Conservation (phyloP, 768 basidiomycete species). For the Clitopilus hobsonii region DNA sequence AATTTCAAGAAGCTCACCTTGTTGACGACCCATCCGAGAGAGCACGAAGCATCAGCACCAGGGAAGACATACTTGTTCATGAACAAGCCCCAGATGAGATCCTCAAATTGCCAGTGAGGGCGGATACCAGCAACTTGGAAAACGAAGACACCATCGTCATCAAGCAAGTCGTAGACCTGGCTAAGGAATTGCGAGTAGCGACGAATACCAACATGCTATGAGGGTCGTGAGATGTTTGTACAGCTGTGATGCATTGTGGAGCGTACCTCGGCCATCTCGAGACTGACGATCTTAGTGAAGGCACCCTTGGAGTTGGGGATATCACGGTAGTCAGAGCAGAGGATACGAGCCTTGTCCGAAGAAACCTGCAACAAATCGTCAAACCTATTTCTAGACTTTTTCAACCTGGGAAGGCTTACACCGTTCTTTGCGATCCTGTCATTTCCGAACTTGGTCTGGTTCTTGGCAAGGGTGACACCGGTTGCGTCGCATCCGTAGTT, state of each 20-base stretch:
- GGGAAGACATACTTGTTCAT: slow-evolving; percentile 99
- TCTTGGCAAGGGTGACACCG: slow-evolving; percentile 87
- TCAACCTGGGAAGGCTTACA: slow-evolving; percentile 23
- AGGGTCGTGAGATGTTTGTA: neutral
- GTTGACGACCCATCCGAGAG: slow-evolving; percentile 90
- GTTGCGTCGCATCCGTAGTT: slow-evolving; percentile 97
- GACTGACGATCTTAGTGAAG: slow-evolving; percentile 90
- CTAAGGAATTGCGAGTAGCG: slow-evolving; percentile 85
- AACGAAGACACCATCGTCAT: slow-evolving; percentile 92
- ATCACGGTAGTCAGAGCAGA: slow-evolving; percentile 92
- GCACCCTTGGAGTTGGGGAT: slow-evolving; percentile 71
- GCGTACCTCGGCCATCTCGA: slow-evolving; percentile 95
- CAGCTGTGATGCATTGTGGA: neutral
- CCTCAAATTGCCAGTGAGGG: slow-evolving; percentile 97
- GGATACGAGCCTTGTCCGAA: slow-evolving; percentile 75
- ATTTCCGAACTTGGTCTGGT: slow-evolving; percentile 92
- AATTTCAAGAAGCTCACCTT: slow-evolving; percentile 25
- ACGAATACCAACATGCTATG: slow-evolving; percentile 89
- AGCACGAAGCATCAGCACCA: slow-evolving; percentile 94
- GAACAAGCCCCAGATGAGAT: slow-evolving; percentile 95
- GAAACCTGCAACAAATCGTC: slow-evolving; percentile 25
- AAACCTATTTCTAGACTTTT: neutral
- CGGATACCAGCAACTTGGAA: slow-evolving; percentile 97
- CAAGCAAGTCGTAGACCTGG: slow-evolving; percentile 90
- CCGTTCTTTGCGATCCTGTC: slow-evolving; percentile 82